Conservation (phyloP, 495 filamentous ascomycete species). For the Penicillium coprophilum region DNA sequence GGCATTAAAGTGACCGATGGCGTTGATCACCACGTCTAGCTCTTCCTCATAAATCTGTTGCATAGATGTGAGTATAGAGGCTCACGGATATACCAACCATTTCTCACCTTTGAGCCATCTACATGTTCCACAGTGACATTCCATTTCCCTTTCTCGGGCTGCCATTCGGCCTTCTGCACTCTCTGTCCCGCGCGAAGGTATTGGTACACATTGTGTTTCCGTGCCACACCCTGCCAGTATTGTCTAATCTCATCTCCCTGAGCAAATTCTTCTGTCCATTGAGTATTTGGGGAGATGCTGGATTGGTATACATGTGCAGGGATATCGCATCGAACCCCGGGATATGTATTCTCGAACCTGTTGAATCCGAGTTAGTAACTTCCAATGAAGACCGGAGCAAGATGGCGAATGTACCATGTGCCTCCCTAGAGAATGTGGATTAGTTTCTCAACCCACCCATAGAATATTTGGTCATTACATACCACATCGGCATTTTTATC, state of each 20-base stretch:
- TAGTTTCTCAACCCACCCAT: background rate
- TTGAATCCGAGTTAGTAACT: background rate
- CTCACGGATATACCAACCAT: background rate
- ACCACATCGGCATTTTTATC: slow-evolving; percentile 58
- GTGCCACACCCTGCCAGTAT: slow-evolving; percentile 61
- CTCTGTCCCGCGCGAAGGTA: slow-evolving; percentile 50
- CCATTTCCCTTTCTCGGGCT: slow-evolving; percentile 53
- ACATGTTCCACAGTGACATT: slow-evolving; percentile 42
- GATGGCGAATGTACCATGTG: slow-evolving; percentile 39
- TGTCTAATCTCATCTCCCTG: slow-evolving; percentile 62
- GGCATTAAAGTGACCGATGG: slow-evolving; percentile 56
- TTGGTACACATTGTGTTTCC: slow-evolving; percentile 61
- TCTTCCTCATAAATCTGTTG: slow-evolving; percentile 50
- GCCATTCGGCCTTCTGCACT: slow-evolving; percentile 56
- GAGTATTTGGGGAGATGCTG: slow-evolving; percentile 61
- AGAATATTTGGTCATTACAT: slow-evolving; percentile 18
- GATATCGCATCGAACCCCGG: slow-evolving; percentile 64
- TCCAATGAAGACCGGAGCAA: background rate
- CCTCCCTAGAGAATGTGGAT: slow-evolving; percentile 39
- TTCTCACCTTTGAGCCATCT: slow-evolving; percentile 31
- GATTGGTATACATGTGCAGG: slow-evolving; percentile 70
- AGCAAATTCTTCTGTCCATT: slow-evolving; percentile 67
- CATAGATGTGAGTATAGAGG: slow-evolving; percentile 7
- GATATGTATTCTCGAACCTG: slow-evolving; percentile 57
- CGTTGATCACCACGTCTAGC: slow-evolving; percentile 60